phyloP scores from a whole-genome alignment of 129 eudicot genomes.

The Helichrysum umbraculigerum region DNA sequence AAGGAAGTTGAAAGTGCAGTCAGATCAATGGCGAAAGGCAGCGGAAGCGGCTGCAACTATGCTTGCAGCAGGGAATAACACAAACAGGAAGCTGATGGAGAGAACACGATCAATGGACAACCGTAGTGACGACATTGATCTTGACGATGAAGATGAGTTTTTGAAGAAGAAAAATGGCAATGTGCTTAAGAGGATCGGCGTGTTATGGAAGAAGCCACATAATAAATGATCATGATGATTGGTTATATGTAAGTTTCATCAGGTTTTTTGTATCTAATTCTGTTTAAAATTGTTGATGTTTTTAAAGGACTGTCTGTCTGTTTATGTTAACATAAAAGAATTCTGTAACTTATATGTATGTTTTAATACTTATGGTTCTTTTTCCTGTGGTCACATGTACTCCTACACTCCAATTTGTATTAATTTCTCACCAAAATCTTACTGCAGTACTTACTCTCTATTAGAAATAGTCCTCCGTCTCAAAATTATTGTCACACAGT shows the following conservation, averaged over 20 bases:
- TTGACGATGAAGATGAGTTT: slow-evolving; percentile 40
- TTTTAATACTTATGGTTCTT: background rate
- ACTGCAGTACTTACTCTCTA: no score
- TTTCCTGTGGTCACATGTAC: no score
- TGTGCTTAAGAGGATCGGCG: slow-evolving; percentile 77
- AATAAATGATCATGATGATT: slow-evolving; percentile 34
- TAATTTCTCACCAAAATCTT: no score
- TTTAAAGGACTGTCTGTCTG: background rate
- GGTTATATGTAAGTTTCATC: background rate
- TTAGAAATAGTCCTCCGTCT: no score
- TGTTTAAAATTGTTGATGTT: background rate
- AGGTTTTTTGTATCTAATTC: no score
- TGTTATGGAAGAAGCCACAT: slow-evolving; percentile 88
- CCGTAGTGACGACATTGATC: slow-evolving; percentile 23
- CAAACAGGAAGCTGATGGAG: slow-evolving; percentile 49
- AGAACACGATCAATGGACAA: slow-evolving; percentile 67
- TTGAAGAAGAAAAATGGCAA: slow-evolving; percentile 78
- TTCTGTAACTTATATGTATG: background rate
- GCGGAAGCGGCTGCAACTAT: slow-evolving; percentile 94
- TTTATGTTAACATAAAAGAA: background rate
- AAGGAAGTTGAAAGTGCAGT: slow-evolving; percentile 73
- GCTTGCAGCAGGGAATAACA: slow-evolving; percentile 47
- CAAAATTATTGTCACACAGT: no score
- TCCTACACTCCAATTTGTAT: no score
- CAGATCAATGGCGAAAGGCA: slow-evolving; percentile 96